Evolutionary conservation across 1,284 basidiomycete species (phyloP), one percentile per base, ranked within the genome.

Genomic region (Cerrena zonata): DNA sequence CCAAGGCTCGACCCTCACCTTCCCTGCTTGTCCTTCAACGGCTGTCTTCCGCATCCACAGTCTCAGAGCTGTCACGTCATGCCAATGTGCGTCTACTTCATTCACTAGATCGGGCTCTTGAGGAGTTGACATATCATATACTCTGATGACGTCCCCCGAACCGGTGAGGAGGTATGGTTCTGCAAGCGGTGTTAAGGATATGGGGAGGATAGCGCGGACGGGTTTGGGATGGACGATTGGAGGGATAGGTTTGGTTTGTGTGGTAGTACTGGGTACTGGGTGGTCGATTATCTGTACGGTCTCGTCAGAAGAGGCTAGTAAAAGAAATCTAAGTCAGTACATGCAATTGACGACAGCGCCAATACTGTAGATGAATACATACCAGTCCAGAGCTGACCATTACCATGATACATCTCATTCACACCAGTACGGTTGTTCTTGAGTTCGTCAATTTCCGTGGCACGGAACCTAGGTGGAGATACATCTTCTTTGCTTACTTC

Each of bases 371-470:
- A n/a, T n/a, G n/a, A n/a, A n/a, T n/a, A 58, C 70, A 60, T 63
- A 94, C 92, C 89, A 54, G 87, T 91, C 92, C 91, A 95, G 21
- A 94, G 69, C 26, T 88, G 78, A 0, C 78, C 86, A 11, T 78
- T 74, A 0, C 77, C 80, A 37, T 84, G 75, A 5, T 73, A 52
- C 50, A 95, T 71, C 52, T 87, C 84, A 54, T 87, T 91, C 22
- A 96, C 79, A 44, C 88, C 78, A 5, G 91, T 94, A 52, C 91
- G 76, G 71, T 94, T 81, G 64, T 85, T 72, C 60, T 71, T 71
- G 59, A 91, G 61, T 61, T 90, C 78, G 47, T 80, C 75, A 64
- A 74, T 69, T 61, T 79, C 61, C 1, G 70, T 73, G 53, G 73
- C 69, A 40, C 67, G 73, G 80, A 87, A 88, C 42, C 76, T 70